Base-by-base conservation (phyloP, 148 eudicot species). In the Suaeda aralocaspica region DNA sequence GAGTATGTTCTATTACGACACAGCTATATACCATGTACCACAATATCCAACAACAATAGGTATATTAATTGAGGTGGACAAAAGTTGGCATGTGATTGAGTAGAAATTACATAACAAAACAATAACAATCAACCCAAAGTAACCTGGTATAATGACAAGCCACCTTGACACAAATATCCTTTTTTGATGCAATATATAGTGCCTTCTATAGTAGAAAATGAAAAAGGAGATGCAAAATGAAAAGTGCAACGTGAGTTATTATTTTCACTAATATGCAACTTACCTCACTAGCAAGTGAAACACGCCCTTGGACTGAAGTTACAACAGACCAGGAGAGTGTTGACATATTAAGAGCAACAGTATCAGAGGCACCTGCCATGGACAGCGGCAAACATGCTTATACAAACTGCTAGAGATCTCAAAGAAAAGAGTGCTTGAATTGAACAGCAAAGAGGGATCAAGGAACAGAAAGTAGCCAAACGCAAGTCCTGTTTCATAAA, bases 261-360 rank as follows among this genome's bases (percentile, higher is more conserved):
- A 60, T 70, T 34, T 24, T 31, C 70, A 76, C 59, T 71, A 61
- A 31, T 53, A 45, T 65, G 65, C 49, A 65, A 33, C 21, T 70
- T 81, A 95, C 99, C 99, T 95, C 99, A 72, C 97, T 89, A 64
- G 93, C 99, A 80, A 95, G 83, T 48, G 99, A 92, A 78, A 84
- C 91, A 66, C 97, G 97, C 42, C 99, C 97, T 82, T 89, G 76
- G 56, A 95, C 92, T 74, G 85, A 85, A 52, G 97, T 95, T 44
- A 95, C 96, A 68, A 86, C 81, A n/a, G 99, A 95, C 99, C 99
- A 95, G 62, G 76, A 73, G 75, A 95, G 84, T 16, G 97, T 95
- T 25, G 93, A 87, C 97, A 95, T 95, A 84, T 91, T 91, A 64
- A 95, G 92, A 73, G 89, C 99, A 72, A 89, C 82, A 65, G 99